Evolutionary conservation across 2,329 filamentous ascomycete genomes (phyloP), one percentile per base, ranked within the genome.

Genomic region (Fusarium papillatum): DNA sequence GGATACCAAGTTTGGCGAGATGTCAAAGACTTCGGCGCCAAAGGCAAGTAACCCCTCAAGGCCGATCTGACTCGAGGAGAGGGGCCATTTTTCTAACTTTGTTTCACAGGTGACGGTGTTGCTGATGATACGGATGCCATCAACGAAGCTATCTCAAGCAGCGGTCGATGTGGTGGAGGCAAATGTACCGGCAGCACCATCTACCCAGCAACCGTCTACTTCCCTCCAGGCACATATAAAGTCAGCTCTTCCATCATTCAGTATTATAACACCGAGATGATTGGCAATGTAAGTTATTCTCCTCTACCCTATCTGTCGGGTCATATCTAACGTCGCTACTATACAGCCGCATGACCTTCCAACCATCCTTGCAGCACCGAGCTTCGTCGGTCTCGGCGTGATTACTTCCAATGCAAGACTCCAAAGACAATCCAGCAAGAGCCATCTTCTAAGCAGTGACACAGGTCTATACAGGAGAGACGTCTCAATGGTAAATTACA

Each of bases 191-290:
- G 88, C 5, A 85, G 86, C 19, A 81, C 79, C 4, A 67, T 74
- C 10, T 63, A 68, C 11, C 75, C 70, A 13, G 81, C 80, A 31
- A 53, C 76, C 8, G 69, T 83, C 1, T 82, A 80, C 70, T 81
- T 83, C 61, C 81, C 81, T 4, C 66, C 78, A 2, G 91, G 90
- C 53, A 91, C 87, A 0, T 94, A 94, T 74, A 63, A 90, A 3
- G 86, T 92, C 69, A 90, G 87, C 50, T 83, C 84, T 0, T 85
- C 89, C 3, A 90, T 94, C 72, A 87, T 91, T 65, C 87, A 91
- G 77, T 92, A 91, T 77, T 93, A 93, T 81, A 89, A 90, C 71
- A 93, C 91, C 8, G 88, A 92, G 80, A 82, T 93, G 17, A 86
- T 93, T 64, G 78, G 78, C 7, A 70, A 81, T 63, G 62, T 74